A percentile compares a stretch with the other conserved stretches of the same genome.
Evolutionary conservation across 257 asterid species (phyloP).

Genomic region (Nicotiana undulata): DNA sequence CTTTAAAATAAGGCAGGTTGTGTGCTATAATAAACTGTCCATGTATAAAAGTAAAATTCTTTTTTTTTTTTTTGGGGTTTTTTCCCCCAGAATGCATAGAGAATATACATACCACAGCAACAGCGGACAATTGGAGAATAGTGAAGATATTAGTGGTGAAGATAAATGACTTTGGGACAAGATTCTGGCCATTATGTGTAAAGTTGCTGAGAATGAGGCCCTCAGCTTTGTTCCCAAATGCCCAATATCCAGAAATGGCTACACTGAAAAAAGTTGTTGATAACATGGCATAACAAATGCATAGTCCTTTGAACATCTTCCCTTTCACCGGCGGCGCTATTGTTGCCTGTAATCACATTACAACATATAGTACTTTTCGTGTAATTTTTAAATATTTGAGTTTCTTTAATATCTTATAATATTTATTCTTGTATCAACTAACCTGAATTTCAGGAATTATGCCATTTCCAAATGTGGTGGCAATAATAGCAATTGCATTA

Average conservation of each 20-base stretch:
- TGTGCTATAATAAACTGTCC: no score
- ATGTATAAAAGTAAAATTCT: neutral
- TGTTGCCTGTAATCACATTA: conserved; percentile 47
- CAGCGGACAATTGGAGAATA: conserved; percentile 82
- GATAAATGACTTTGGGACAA: conserved; percentile 67
- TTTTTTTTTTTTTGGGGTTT: no score
- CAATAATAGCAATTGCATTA: conserved; percentile 75
- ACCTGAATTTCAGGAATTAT: conserved; percentile 95
- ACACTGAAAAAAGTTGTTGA: conserved; percentile 64
- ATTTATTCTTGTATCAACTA: no score
- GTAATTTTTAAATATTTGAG: no score
- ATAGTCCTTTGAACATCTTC: conserved; percentile 88
- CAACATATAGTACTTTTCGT: no score
- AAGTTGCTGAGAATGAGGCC: conserved; percentile 66
- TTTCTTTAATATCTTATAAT: no score
- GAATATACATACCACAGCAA: conserved; percentile 50
- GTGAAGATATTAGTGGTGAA: conserved; percentile 61
- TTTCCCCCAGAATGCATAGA: no score
- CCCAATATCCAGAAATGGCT: conserved; percentile 87
- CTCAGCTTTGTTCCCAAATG: conserved; percentile 62
- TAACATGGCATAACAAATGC: conserved; percentile 61
- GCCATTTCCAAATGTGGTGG: conserved; percentile 91
- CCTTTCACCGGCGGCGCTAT: conserved; percentile 83
- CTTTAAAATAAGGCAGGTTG: no score
- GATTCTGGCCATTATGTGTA: conserved; percentile 38